Base-by-base conservation (phyloP, 371 early-diverging fungal genomes). In the Circinella umbellata region DNA sequence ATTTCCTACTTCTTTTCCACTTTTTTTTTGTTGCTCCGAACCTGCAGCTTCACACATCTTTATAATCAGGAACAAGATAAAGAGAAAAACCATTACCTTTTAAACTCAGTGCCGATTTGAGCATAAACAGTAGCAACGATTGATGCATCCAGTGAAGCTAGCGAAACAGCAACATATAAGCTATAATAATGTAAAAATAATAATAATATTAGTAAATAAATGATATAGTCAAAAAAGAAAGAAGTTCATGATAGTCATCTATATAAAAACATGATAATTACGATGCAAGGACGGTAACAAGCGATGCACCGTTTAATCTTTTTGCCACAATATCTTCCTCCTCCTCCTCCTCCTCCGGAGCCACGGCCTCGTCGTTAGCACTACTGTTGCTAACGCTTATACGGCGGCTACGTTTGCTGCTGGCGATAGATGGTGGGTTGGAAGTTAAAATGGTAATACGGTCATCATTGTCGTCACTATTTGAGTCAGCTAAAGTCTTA, bases 81-180 rank as follows among this genome's bases (percentile, higher is more conserved):
- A 27, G 27, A 27, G 27, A 27, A 27, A 27, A 27, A 11, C 18
- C 7, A 36, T 72, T 69, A 82, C 83, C 73, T 76, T 72, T 90
- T 81, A 72, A 94, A 94, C 34, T 93, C 94, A 15, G 80, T 84
- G 27, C 92, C 88, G 67, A 96, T 94, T 18, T 84, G 86, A 47
- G 93, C 89, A 36, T 93, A 84, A 39, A 93, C 89, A 17, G 91
- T 92, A n/a, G 95, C 89, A 11, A 96, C 89, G 68, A 94, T 91
- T 34, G 93, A 94, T 65, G 88, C 84, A 76, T 94, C 94, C 55
- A 94, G 77, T 61, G 91, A 89, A 4, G 92, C 87, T 61, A 95
- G 80, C 67, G 92, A 89, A 42, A 85, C 81, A 55, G 80, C 82
- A 11, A 77, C 71, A 63, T 75, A 85, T 2, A 85, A 63, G 5